phyloP scores from a whole-genome alignment of 805 yeast genomes.

The Komagataella ulmi region DNA sequence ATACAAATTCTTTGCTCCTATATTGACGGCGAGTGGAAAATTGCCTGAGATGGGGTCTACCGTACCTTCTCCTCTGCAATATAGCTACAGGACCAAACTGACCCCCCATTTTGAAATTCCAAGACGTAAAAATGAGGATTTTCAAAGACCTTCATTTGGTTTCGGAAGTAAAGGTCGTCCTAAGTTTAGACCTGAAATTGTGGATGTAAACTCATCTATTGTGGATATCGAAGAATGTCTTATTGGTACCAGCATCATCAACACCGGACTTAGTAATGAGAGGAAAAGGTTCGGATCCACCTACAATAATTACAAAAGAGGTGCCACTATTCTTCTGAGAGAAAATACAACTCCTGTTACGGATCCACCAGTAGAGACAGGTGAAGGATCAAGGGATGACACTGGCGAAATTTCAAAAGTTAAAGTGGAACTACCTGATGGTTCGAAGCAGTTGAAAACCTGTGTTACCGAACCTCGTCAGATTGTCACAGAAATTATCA shows the following conservation, averaged over 20 bases:
- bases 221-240: slow-evolving; percentile 90
- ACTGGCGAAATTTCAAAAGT: slow-evolving; percentile 22
- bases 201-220: slow-evolving; percentile 33
- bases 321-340: slow-evolving; percentile 78
- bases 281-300: slow-evolving; percentile 38
- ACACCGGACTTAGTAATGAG: slow-evolving; percentile 61
- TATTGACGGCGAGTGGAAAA: slow-evolving; percentile 22
- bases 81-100: slow-evolving; percentile 76
- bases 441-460: slow-evolving; percentile 26
- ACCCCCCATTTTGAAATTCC: slow-evolving; percentile 93
- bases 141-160: slow-evolving; percentile 60
- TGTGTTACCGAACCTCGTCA: slow-evolving; percentile 73
- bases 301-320: slow-evolving; percentile 43
- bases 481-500: slow-evolving; percentile 64
- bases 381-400: slow-evolving; percentile 32
- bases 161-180: slow-evolving; percentile 82
- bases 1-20: slow-evolving; percentile 61
- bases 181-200: slow-evolving; percentile 38
- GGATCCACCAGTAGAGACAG: slow-evolving; percentile 17
- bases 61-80: slow-evolving; percentile 56
- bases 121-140: slow-evolving; percentile 22
- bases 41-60: slow-evolving; percentile 47
- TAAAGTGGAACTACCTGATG: slow-evolving; percentile 14
- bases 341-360: slow-evolving; percentile 39
- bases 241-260: slow-evolving; percentile 74